Evolutionary conservation across 2,329 filamentous ascomycete genomes (phyloP).

Genomic region (Orbilia ellipsospora): DNA sequence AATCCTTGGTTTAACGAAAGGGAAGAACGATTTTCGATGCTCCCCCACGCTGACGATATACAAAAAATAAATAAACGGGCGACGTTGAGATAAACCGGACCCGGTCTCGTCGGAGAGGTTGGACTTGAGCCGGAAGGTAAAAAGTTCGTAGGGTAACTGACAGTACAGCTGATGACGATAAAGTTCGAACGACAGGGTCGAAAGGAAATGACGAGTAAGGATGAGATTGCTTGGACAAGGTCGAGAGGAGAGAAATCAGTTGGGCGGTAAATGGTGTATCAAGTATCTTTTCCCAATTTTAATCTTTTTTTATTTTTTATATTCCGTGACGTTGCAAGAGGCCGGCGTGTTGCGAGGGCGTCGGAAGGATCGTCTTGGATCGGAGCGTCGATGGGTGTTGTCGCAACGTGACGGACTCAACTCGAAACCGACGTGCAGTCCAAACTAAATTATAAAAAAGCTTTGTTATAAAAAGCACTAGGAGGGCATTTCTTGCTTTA

Average conservation of each 20-base stretch:
- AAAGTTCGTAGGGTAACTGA: background rate
- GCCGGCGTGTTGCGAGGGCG: background rate
- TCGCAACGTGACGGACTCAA: background rate
- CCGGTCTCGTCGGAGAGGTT: background rate
- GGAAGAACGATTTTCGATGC: background rate
- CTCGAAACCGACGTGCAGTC: background rate
- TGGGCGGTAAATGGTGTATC: too few relatives aligned
- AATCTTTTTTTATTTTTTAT: background rate
- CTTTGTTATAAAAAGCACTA: too few relatives aligned
- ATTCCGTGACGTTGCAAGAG: background rate
- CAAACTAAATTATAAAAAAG: background rate
- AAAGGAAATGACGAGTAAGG: too few relatives aligned
- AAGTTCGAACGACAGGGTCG: background rate
- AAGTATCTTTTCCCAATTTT: background rate
- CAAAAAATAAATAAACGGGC: background rate
- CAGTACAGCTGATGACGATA: background rate
- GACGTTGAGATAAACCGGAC: background rate
- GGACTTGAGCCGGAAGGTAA: conserved; percentile 5
- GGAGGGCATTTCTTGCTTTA: too few relatives aligned
- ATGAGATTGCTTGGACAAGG: too few relatives aligned
- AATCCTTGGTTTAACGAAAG: background rate
- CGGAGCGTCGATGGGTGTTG: background rate
- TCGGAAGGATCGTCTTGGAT: background rate
- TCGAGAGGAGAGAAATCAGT: too few relatives aligned
- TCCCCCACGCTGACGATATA: conserved; percentile 6